Evolutionary conservation across 2,329 filamentous ascomycete species (phyloP), one percentile per base, ranked within the genome.

Genomic region (Ophiostoma sp.): DNA sequence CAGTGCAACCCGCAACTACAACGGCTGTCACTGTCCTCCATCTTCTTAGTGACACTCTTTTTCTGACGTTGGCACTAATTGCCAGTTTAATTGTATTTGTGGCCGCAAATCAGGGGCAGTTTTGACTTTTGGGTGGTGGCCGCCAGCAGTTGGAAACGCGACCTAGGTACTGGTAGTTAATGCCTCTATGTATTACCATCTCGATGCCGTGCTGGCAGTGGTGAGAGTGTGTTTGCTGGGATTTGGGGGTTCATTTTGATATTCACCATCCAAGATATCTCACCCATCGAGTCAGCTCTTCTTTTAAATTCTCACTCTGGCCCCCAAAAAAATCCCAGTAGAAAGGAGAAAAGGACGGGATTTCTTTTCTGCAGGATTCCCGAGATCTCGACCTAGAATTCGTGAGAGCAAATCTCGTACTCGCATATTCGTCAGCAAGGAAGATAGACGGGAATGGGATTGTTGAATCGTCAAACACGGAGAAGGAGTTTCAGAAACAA

Each of bases 101-200:
- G 61, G 61, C 61, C 36, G 61, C 36, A 64, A 45, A 36, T 45
- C 61, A 64, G 36, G 61, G 61, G 36, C 31, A 33, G n/a, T 19
- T 17, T 3, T 17, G 11, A 12, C 9, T 45, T 45, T 45, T 15
- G 2, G 25, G 3, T 19, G 55, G 15, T 33, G 28, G 15, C 25
- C 15, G n/a, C 42, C 59, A 63, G 59, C 33, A 63, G 33, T 42
- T 63, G 59, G 59, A 63, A 63, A 42, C 59, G n/a, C n/a, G 33
- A 31, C 33, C 3, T n/a, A 33, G 55, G 55, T 11, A 55, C 28
- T 59, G 28, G 12, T 1, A 8, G 6, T 59, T 59, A 19, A 59
- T 59, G 55, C 55, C 55, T 59, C 55, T 59, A n/a, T n/a, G n/a
- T n/a, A n/a, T n/a, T n/a, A 25, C 25, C 8, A 28, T 7, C 15